These are phyloP conservation scores for Emmonsiellopsis sp. DNA, from an alignment of 2,329 filamentous ascomycete species.

Conservation along the genomic window DNA sequence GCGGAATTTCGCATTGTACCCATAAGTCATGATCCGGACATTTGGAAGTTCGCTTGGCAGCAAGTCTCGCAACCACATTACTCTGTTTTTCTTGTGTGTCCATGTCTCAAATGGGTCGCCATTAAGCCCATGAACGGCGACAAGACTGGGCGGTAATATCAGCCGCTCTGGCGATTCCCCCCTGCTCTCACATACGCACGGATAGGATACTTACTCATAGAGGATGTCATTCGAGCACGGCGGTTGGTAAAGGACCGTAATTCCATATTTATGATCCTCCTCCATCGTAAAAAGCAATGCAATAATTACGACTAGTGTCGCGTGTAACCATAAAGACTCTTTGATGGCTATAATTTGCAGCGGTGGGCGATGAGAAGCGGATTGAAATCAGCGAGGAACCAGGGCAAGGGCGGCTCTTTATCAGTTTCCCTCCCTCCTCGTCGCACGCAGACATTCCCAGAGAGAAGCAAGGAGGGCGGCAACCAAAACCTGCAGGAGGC, in stretches of 20 bases:
- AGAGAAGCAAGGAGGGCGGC: too few species aligned
- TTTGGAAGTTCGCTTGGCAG: constrained; percentile 16
- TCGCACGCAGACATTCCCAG: too few species aligned
- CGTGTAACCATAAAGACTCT: background rate
- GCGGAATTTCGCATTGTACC: constrained; percentile 16
- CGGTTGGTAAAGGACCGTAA: background rate
- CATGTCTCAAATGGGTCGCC: constrained; percentile 22
- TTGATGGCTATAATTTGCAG: background rate
- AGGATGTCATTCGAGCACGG: background rate
- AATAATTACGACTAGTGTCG: background rate
- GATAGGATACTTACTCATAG: background rate
- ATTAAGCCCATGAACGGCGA: constrained; percentile 27
- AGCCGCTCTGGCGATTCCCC: background rate
- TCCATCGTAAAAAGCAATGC: background rate
- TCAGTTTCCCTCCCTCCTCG: too few species aligned
- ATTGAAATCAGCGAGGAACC: too few species aligned
- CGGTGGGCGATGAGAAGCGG: too few species aligned
- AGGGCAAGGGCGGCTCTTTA: too few species aligned
- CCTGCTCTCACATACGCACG: background rate
- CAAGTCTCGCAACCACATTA: constrained; percentile 25
- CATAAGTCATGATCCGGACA: constrained; percentile 19
- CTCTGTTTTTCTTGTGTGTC: constrained; percentile 19
- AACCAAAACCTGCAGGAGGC: too few species aligned
- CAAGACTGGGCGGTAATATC: constrained; percentile 18
- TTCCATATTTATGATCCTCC: background rate